phyloP scores from a whole-genome alignment of 1,284 basidiomycete genomes.

The Ustilago cynodontis region DNA sequence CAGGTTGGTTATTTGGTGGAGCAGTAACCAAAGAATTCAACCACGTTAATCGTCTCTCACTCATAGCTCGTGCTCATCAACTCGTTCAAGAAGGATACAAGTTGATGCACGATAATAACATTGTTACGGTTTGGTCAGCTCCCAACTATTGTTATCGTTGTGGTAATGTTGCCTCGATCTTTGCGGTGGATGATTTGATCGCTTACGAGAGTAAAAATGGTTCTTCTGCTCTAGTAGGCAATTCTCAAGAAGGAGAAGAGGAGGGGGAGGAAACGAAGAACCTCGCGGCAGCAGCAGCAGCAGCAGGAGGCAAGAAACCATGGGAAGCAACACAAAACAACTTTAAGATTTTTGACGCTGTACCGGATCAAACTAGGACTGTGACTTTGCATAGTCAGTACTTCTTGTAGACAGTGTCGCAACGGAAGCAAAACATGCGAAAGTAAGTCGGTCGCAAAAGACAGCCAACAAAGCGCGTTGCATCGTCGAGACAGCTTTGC shows the following conservation, averaged over 20 bases:
- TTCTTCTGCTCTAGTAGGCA: conserved; percentile 80
- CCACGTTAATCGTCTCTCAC: conserved; percentile 91
- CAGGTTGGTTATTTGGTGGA: conserved; percentile 97
- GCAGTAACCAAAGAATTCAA: conserved; percentile 96
- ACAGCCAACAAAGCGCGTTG: too few species aligned
- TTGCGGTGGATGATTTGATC: conserved; percentile 79
- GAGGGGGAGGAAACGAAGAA: conserved; percentile 24
- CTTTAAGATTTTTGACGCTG: conserved; percentile 71
- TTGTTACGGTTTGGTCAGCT: conserved; percentile 98
- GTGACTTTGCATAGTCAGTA: conserved; percentile 48
- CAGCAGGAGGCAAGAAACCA: conserved; percentile 12
- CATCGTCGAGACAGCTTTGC: too few species aligned
- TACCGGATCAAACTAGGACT: conserved; percentile 47
- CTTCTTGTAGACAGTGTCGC: conserved; percentile 18
- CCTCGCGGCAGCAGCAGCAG: neutral
- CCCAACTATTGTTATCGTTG: conserved; percentile 99
- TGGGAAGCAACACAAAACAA: conserved; percentile 57
- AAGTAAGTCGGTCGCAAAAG: too few species aligned
- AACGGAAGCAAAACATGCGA: too few species aligned
- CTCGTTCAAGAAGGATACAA: conserved; percentile 99
- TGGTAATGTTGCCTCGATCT: conserved; percentile 94
- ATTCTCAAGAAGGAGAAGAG: conserved; percentile 74
- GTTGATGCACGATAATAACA: conserved; percentile 91
- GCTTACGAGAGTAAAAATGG: conserved; percentile 45
- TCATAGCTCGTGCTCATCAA: conserved; percentile 97